Conservation (phyloP, 495 filamentous ascomycete genomes). For the Aspergillus nanangensis region DNA sequence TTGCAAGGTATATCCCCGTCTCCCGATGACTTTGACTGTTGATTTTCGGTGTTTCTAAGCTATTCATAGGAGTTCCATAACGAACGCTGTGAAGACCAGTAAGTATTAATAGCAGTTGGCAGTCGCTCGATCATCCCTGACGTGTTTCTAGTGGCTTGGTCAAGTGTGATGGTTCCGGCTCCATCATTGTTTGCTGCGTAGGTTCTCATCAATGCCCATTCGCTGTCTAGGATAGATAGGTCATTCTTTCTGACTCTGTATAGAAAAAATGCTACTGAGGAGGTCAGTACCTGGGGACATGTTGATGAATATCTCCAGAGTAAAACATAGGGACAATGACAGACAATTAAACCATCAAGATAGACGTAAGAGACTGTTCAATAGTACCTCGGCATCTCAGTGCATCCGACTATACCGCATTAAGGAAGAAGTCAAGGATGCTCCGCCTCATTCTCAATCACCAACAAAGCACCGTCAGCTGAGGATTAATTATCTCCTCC, state of each 20-base stretch:
- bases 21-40: neutral
- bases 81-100: neutral
- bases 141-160: constrained; percentile 6
- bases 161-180: constrained; percentile 6
- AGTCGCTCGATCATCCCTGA: neutral
- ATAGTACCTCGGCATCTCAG: no score
- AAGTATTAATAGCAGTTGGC: neutral
- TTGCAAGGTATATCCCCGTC: constrained; percentile 6
- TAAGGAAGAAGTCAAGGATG: no score
- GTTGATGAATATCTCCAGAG: no score
- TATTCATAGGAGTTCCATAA: constrained; percentile 2
- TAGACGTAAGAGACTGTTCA: no score
- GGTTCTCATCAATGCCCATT: neutral
- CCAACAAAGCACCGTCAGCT: no score
- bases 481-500: no score
- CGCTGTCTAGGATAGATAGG: neutral
- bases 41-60: neutral
- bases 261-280: neutral
- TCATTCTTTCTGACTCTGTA: neutral
- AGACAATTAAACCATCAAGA: no score
- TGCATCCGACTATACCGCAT: no score
- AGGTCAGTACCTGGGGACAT: no score
- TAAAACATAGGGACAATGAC: no score
- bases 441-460: no score
- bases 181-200: constrained; percentile 8